Percentiles rank a stretch among this genome's conserved stretches.
These are phyloP conservation scores for Brasilioporus rufonigricans DNA, from an alignment of 768 basidiomycete genomes.

Conservation along the genomic window DNA sequence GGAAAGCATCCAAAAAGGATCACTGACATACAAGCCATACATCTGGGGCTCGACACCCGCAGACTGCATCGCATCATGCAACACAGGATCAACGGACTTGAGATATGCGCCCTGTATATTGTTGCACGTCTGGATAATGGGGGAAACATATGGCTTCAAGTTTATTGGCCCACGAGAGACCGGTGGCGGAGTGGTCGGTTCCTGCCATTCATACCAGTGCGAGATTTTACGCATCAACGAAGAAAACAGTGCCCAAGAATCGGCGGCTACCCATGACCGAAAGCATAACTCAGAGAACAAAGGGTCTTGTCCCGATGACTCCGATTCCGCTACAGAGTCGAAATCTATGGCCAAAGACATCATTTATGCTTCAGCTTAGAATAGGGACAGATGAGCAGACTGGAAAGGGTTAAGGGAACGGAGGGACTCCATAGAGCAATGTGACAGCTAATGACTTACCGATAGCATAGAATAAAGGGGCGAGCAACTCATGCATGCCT, in stretches of 20 bases:
- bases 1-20: constrained; percentile 5
- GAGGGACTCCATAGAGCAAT: constrained; percentile 1
- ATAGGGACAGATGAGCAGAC: constrained; percentile 13
- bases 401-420: constrained; percentile 8
- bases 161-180: constrained; percentile 41
- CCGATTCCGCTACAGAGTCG: constrained; percentile 59
- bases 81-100: constrained; percentile 72
- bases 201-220: constrained; percentile 78
- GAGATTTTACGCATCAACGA: constrained; percentile 76
- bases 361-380: constrained; percentile 27
- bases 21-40: constrained; percentile 79
- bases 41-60: constrained; percentile 94
- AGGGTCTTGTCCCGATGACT: constrained; percentile 31
- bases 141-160: constrained; percentile 70
- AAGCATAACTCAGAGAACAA: constrained; percentile 62
- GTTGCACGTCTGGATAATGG: constrained; percentile 83
- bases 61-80: constrained; percentile 73
- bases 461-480: constrained; percentile 73
- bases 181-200: constrained; percentile 31
- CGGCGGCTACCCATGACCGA: constrained; percentile 71
- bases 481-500: constrained; percentile 98
- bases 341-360: constrained; percentile 51
- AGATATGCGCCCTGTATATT: constrained; percentile 73
- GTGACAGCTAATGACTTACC: constrained; percentile 22
- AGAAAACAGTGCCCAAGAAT: constrained; percentile 83